These are phyloP conservation scores for Phytophthora citrophthora DNA, from an alignment of 352 stramenopile genomes.

Conservation along the genomic window DNA sequence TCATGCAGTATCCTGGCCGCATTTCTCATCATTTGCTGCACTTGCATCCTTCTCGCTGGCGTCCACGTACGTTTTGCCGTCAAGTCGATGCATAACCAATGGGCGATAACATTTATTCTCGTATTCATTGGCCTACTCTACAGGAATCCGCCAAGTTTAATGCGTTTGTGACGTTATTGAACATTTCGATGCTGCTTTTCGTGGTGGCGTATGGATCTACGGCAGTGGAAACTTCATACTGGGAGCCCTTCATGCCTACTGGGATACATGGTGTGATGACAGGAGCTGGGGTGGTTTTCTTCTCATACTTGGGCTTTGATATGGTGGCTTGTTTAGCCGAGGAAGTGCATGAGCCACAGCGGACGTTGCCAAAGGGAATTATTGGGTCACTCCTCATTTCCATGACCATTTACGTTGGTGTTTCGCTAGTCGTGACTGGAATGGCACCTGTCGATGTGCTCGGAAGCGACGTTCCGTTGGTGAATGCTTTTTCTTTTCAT, in stretches of 20 bases:
- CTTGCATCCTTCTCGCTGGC: conserved; percentile 83
- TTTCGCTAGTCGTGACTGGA: conserved; percentile 91
- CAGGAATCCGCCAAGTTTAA: conserved; percentile 95
- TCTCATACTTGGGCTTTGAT: conserved; percentile 93
- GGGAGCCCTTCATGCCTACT: conserved; percentile 85
- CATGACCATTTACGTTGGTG: conserved; percentile 90
- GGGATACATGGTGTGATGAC: conserved; percentile 90
- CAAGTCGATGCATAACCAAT: background rate
- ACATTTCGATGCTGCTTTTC: conserved; percentile 91
- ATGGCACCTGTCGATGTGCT: conserved; percentile 82
- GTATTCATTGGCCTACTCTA: conserved; percentile 2
- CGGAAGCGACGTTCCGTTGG: conserved; percentile 76
- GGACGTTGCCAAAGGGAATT: conserved; percentile 92
- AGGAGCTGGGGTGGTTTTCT: conserved; percentile 91
- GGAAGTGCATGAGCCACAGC: conserved; percentile 91
- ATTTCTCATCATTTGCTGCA: conserved; percentile 85
- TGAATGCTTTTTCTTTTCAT: conserved; percentile 87
- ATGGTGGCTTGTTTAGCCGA: conserved; percentile 93
- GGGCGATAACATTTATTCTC: background rate
- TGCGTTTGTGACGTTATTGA: conserved; percentile 87
- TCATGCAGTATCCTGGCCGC: conserved; percentile 82
- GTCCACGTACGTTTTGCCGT: conserved; percentile 66
- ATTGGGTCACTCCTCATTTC: conserved; percentile 92
- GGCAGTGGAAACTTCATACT: conserved; percentile 79
- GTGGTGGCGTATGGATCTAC: conserved; percentile 87